Base-by-base conservation (phyloP, 1,284 basidiomycete genomes). In the Trametes hirsuta region DNA sequence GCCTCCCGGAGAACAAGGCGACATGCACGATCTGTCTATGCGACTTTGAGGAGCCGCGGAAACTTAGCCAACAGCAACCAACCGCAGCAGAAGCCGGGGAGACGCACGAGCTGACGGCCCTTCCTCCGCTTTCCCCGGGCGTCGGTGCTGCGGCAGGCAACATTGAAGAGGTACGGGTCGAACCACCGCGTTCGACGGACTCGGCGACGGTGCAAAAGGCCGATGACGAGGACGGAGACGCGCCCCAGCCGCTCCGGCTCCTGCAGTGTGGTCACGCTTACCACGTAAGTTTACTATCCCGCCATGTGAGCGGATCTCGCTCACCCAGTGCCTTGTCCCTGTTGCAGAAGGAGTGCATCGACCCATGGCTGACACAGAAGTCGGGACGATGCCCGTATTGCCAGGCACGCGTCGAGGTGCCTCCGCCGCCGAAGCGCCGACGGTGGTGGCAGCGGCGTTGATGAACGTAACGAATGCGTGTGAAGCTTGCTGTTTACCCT, bases 331-430 rank as follows among this genome's bases (percentile, higher is more conserved):
- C 11, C 40, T 11, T 14, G 10, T 14, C 12, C 47, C 34, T n/a
- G 9, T 42, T 36, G 35, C 69, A 90, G 88, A 84, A 88, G 85
- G 84, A 84, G 25, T 90, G 88, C 71, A 70, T 90, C 37, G 88
- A 90, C 68, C 88, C 88, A 14, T 90, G 88, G 88, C 72, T 90
- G 50, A 83, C 76, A 6, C 85, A 87, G 62, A 84, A 88, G 18
- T 88, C 87, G n/a, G 88, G 88, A 10, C 79, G 88, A 44, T 90
- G 88, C 76, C 88, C 88, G 11, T 82, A 86, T 21, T 90, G 88
- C 66, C 87, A 90, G 69, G 75, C 81, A 37, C 76, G 81, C 25
- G 87, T 77, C 15, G 69, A 72, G 47, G 52, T 68, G 10, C 62
- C 63, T 9, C 61, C 63, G 15, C 37, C 47, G n/a, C n/a, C 34